Base-by-base conservation (phyloP, 1,284 basidiomycete genomes). In the Mycosarcoma mackinlayi region DNA sequence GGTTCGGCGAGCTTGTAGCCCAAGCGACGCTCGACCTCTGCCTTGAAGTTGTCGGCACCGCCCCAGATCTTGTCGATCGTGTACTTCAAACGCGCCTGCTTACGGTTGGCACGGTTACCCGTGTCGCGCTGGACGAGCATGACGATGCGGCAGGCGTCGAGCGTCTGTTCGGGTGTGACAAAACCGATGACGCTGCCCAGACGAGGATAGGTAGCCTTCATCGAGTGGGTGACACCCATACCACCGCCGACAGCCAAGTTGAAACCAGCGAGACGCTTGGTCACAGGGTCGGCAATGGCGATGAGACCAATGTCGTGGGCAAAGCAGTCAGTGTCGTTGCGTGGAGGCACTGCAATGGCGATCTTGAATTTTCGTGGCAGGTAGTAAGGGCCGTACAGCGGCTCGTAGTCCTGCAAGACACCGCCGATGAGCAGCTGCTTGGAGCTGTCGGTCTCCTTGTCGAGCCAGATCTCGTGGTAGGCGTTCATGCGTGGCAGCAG, bases 381-480 rank as follows among this genome's bases (percentile, higher is more conserved):
- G 85, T 99, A 98, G 85, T 93, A 95, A 76, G 93, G 91, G 41
- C 96, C 96, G 83, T 98, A 99, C 16, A 98, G 85, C 1, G 96
- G 95, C 85, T 99, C 95, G 73, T 92, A 88, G 84, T 98, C 96
- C 83, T 93, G 90, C 66, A 96, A 84, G 1, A 93, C 92, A 39
- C 93, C 93, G 24, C 93, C 93, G 18, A 90, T 91, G 31, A 98
- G 89, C 72, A 94, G 85, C 86, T 96, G 94, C 65, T 80, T 80
- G 56, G 72, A 74, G 61, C 70, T 75, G 64, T 82, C 80, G 31
- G 80, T 81, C 56, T 65, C 65, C 72, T 79, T 74, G 86, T 98
- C 93, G 50, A 98, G 86, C 95, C 96, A 98, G 76, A 98, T 98
- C 85, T 98, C 96, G 83, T 97, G 94, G 84, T 99, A 98, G 2